These are phyloP conservation scores for Cryptosporidium meleagridis DNA, from an alignment of 169 alveolate species.

Conservation along the genomic window DNA sequence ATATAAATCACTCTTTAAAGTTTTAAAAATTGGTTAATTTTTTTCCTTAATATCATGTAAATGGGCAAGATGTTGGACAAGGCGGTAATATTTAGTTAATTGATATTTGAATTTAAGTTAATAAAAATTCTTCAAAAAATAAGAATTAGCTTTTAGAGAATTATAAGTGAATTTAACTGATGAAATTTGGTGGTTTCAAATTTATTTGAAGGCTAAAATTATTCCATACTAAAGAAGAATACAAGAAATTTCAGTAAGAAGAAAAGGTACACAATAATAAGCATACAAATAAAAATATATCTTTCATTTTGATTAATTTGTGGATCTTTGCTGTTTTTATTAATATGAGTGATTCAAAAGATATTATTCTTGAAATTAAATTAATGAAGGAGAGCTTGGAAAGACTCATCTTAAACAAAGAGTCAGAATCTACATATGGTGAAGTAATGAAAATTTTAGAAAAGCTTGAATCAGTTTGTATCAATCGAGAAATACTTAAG, in stretches of 20 bases:
- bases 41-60: neutral
- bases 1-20: neutral
- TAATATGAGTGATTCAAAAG: slow-evolving; percentile 28
- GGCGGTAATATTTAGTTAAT: neutral
- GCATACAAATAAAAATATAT: neutral
- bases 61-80: neutral
- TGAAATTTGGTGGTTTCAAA: neutral
- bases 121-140: neutral
- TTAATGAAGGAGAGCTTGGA: slow-evolving; percentile 33
- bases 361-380: neutral
- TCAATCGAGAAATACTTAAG: slow-evolving; percentile 83
- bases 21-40: neutral
- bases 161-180: neutral
- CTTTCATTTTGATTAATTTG: neutral
- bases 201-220: neutral
- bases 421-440: slow-evolving; percentile 28
- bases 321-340: neutral
- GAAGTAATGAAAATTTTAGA: slow-evolving; percentile 72
- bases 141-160: neutral
- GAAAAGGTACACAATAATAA: neutral
- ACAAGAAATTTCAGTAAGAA: neutral
- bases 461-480: slow-evolving; percentile 77
- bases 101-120: neutral
- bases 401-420: neutral
- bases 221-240: neutral